Base-by-base conservation (phyloP, 371 early-diverging fungal genomes). In the Lichtheimia ramosa region DNA sequence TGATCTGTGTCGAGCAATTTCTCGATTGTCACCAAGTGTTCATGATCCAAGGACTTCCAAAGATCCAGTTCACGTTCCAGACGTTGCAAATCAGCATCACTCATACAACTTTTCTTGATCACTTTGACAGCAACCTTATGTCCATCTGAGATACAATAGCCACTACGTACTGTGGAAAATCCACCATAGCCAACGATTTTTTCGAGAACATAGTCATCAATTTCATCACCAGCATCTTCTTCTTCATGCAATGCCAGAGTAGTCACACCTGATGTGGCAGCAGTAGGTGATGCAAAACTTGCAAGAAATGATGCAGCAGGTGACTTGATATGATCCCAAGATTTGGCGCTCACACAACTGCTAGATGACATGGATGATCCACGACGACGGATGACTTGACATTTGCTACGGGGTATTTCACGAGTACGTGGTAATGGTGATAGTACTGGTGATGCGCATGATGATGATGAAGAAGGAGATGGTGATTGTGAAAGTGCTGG, bases 31-130 rank as follows among this genome's bases (percentile, higher is more conserved):
- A 90, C 74, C 51, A 92, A 82, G 50, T 89, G 68, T 2, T 85
- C 89, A 69, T 93, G 93, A 14, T 79, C 64, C n/a, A 92, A 70
- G 13, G 77, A 73, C n/a, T 81, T 73, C 94, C 92, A 92, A n/a
- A 92, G 82, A 2, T 71, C 65, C 8, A 86, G 65, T 56, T 91
- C 92, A 49, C 76, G 64, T 20, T 83, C 81, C 15, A 85, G 62
- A 2, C 69, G 64, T 1, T 41, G 21, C 18, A 51, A 63, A 23
- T 65, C 67, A 15, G 27, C 40, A 3, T 65, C 63, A 7, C 51
- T 50, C 56, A 61, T 54, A 1, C 41, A 41, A 14, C 69, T 58
- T 4, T 74, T 72, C 25, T 73, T 71, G 40, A 85, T 76, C 27
- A 86, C 71, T 59, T 88, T 88, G 66, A 86, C 70, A 6, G 87